Conservation (phyloP, 73 alveolate genomes). For the Loxodes magnus region DNA sequence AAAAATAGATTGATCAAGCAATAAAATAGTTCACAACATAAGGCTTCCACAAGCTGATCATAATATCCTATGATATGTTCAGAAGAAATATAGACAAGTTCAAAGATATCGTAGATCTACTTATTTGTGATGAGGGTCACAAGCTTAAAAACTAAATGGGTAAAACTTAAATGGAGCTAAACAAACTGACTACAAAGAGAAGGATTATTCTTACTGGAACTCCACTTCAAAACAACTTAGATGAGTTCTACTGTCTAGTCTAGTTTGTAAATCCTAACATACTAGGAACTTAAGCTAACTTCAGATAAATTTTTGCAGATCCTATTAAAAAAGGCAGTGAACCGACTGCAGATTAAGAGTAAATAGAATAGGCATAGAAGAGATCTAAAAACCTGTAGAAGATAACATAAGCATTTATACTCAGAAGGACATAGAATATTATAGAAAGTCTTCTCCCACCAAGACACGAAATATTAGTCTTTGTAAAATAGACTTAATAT, state of each 20-base stretch:
- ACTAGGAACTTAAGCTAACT: constrained; percentile 15
- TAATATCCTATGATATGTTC: constrained; percentile 26
- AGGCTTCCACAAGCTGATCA: constrained; percentile 1
- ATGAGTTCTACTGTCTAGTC: constrained; percentile 55
- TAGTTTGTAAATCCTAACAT: constrained; percentile 30
- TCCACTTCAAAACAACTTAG: constrained; percentile 83
- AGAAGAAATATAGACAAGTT: constrained; percentile 14
- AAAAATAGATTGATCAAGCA: constrained; percentile 12
- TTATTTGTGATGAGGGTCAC: constrained; percentile 81
- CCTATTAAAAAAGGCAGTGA: constrained; percentile 15
- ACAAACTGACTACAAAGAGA: constrained; percentile 19
- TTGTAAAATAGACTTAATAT: constrained; percentile 63
- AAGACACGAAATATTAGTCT: constrained; percentile 76
- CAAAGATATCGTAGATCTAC: constrained; percentile 27
- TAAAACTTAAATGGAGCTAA: constrained; percentile 33
- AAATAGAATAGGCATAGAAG: constrained; percentile 12
- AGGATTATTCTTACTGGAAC: constrained; percentile 92
- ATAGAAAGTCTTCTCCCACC: constrained; percentile 79
- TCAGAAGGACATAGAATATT: constrained; percentile 80
- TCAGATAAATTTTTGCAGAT: constrained; percentile 15
- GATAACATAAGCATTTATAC: constrained; percentile 46
- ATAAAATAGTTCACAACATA: background rate
- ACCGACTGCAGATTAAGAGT: constrained; percentile 17
- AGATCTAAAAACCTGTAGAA: constrained; percentile 22
- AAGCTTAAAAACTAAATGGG: constrained; percentile 53